phyloP scores from a whole-genome alignment of 345 rosid species.

The Bretschneidera sinensis region DNA sequence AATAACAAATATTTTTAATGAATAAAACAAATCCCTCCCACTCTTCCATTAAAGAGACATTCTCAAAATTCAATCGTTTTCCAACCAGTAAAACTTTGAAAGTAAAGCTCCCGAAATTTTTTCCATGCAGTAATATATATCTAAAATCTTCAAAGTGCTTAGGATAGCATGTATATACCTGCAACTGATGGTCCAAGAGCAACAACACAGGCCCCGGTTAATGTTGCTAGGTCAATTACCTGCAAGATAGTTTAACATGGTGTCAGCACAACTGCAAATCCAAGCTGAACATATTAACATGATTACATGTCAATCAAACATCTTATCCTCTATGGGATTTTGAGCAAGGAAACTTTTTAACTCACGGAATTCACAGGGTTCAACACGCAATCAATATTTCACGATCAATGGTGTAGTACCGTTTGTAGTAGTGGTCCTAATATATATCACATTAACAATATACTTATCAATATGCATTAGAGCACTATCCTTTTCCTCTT shows the following conservation, averaged over 20 bases:
- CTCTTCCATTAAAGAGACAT: too few relatives aligned
- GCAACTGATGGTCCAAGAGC: constrained; percentile 97
- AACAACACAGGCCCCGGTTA: constrained; percentile 83
- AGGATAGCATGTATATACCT: constrained; percentile 33
- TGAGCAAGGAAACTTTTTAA: too few relatives aligned
- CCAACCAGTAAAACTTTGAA: neutral
- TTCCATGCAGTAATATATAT: neutral
- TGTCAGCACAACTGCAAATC: neutral
- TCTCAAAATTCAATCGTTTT: neutral
- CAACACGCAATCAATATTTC: too few relatives aligned
- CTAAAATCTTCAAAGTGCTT: neutral
- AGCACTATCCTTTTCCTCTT: too few relatives aligned
- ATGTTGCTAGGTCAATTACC: constrained; percentile 88
- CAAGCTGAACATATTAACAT: neutral
- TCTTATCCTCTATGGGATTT: too few relatives aligned
- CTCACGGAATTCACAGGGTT: too few relatives aligned
- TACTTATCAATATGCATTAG: too few relatives aligned
- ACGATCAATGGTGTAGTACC: too few relatives aligned
- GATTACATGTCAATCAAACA: neutral
- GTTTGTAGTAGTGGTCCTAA: too few relatives aligned
- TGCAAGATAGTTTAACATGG: constrained; percentile 25
- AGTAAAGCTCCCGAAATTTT: too few relatives aligned
- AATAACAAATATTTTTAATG: too few relatives aligned
- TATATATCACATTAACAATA: too few relatives aligned
- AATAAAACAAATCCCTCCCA: neutral